phyloP scores from a whole-genome alignment of 1,284 basidiomycete species.

The Chalciporus sp. region DNA sequence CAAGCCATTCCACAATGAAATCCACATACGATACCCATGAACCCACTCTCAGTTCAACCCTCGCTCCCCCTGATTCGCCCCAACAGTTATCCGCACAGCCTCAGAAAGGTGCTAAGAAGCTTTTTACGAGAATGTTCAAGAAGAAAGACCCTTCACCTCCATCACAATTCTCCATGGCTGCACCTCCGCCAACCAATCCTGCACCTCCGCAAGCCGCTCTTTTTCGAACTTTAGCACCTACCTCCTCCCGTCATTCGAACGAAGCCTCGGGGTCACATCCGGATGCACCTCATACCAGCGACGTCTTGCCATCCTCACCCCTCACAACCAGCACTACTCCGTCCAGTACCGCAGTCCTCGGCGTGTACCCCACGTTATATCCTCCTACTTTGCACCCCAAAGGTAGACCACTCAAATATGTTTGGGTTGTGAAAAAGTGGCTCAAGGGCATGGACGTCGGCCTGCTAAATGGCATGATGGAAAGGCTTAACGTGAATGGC shows the following conservation, averaged over 20 bases:
- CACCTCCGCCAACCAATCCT: conserved; percentile 11
- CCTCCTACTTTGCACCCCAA: conserved; percentile 43
- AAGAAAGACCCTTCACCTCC: conserved; percentile 44
- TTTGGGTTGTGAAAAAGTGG: conserved; percentile 85
- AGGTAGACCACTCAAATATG: conserved; percentile 63
- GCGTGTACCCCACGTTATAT: conserved; percentile 59
- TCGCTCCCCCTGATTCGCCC: conserved; percentile 24
- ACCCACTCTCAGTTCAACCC: conserved; percentile 24
- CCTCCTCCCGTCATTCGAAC: conserved; percentile 11
- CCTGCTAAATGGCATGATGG: conserved; percentile 44
- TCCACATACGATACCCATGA: conserved; percentile 1
- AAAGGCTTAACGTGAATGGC: conserved; percentile 33
- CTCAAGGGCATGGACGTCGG: conserved; percentile 56
- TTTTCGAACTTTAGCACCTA: not conserved
- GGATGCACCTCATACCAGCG: conserved; percentile 13
- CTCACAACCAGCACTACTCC: conserved; percentile 18
- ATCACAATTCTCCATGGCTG: conserved; percentile 16
- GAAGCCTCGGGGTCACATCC: conserved; percentile 11
- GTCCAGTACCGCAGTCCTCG: conserved; percentile 61
- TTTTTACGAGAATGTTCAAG: conserved; percentile 78
- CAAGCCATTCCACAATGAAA: conserved; percentile 1
- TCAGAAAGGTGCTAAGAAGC: conserved; percentile 51
- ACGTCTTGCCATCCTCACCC: conserved; percentile 19
- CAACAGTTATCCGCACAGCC: conserved; percentile 23
- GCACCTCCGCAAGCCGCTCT: conserved; percentile 22